These are phyloP conservation scores for Trichoderma sp. DNA, from an alignment of 2,329 filamentous ascomycete species.

Conservation along the genomic window DNA sequence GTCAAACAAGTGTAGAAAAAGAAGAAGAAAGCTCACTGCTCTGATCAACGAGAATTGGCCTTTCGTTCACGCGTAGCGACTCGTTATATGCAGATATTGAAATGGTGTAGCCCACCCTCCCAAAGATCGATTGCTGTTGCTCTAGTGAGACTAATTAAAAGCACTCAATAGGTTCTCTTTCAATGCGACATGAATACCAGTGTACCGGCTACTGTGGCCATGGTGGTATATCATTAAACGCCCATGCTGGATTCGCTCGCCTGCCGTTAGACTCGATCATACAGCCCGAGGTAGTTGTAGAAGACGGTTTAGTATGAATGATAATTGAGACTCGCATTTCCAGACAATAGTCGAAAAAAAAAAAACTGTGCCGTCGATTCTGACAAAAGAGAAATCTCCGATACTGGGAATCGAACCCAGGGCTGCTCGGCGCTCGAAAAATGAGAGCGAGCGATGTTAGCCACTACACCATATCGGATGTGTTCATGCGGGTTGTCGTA, in stretches of 20 bases:
- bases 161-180: background rate
- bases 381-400: constrained; percentile 29
- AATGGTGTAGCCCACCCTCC: background rate
- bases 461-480: constrained; percentile 42
- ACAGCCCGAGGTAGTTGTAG: background rate
- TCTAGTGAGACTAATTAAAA: background rate
- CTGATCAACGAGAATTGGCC: background rate
- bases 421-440: constrained; percentile 35
- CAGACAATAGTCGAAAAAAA: background rate
- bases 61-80: too few relatives aligned
- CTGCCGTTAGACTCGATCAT: background rate
- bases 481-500: fast-evolving
- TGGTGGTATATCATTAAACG: background rate
- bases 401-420: constrained; percentile 41
- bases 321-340: background rate
- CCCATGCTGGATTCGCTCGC: background rate
- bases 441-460: constrained; percentile 42
- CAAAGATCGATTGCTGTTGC: background rate
- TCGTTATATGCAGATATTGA: background rate
- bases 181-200: background rate
- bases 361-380: background rate
- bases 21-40: background rate
- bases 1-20: background rate
- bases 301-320: background rate
- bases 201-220: background rate